phyloP scores from a whole-genome alignment of 108 stramenopile genomes.

The Cyclotella cryptica region DNA sequence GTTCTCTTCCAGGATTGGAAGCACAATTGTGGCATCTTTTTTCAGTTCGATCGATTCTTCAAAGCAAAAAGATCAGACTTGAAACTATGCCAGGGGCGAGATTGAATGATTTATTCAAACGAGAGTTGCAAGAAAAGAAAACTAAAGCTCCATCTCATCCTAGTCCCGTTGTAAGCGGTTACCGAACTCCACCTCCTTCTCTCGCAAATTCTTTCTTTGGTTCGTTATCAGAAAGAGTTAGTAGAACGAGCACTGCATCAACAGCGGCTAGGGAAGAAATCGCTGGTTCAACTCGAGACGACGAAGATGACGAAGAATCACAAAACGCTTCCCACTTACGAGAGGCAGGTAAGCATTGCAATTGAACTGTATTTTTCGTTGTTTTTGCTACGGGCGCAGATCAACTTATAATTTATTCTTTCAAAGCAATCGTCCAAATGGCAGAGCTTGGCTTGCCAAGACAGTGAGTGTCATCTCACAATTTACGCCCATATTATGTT shows the following conservation, averaged over 20 bases:
- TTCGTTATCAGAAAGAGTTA: slow-evolving; percentile 13
- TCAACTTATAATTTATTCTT: not conserved
- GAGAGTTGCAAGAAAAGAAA: slow-evolving; percentile 4
- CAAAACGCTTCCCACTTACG: slow-evolving; percentile 70
- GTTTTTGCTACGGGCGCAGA: not conserved
- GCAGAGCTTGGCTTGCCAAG: slow-evolving; percentile 86
- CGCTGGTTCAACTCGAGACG: slow-evolving; percentile 28
- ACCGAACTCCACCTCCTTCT: slow-evolving; percentile 21
- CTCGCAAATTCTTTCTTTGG: slow-evolving; percentile 31
- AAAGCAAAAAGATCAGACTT: slow-evolving; percentile 20
- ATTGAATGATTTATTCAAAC: slow-evolving; percentile 25
- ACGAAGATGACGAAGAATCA: slow-evolving; percentile 43
- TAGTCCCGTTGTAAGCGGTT: slow-evolving; percentile 3
- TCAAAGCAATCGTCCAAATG: slow-evolving; percentile 84
- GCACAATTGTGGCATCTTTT: slow-evolving; percentile 45
- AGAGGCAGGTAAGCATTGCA: slow-evolving; percentile 52
- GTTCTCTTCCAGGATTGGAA: slow-evolving; percentile 36
- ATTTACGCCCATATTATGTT: not conserved
- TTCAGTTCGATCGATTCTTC: slow-evolving; percentile 25
- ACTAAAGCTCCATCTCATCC: slow-evolving; percentile 12
- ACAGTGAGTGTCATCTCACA: slow-evolving; percentile 21
- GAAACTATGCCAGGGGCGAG: slow-evolving; percentile 4
- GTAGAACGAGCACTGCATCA: slow-evolving; percentile 5
- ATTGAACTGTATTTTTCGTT: not conserved
- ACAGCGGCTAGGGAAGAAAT: slow-evolving; percentile 50